Evolutionary conservation across 352 stramenopile species (phyloP).

Genomic region (Phytophthora tentaculata): DNA sequence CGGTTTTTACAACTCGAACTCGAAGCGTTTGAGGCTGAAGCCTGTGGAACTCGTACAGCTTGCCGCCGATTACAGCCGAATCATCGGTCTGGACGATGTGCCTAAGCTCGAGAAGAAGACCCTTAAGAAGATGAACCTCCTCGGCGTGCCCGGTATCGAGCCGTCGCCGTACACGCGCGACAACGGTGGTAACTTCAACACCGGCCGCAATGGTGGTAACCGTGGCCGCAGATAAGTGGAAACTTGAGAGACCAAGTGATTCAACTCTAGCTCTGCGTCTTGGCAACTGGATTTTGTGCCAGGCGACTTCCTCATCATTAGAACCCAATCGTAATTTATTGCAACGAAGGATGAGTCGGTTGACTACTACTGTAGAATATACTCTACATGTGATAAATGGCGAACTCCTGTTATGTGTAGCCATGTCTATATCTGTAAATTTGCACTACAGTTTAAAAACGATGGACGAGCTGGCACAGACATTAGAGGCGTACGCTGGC

Average conservation of each 20-base stretch:
- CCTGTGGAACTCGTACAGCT: constrained; percentile 70
- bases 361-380: constrained; percentile 29
- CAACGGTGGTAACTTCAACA: constrained; percentile 28
- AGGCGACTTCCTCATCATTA: constrained; percentile 48
- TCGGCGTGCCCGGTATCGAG: constrained; percentile 77
- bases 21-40: constrained; percentile 59
- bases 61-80: constrained; percentile 66
- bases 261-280: constrained; percentile 1
- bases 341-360: constrained; percentile 48
- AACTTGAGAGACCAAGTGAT: constrained; percentile 8
- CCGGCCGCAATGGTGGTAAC: constrained; percentile 22
- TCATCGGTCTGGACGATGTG: constrained; percentile 68
- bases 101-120: constrained; percentile 88
- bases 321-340: constrained; percentile 50
- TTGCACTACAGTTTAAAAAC: constrained; percentile 3
- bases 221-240: constrained; percentile 35
- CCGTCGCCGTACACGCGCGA: constrained; percentile 46
- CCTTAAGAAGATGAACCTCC: constrained; percentile 86
- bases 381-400: too few relatives aligned
- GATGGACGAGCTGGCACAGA: constrained; percentile 76
- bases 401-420: constrained; percentile 13
- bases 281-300: constrained; percentile 19
- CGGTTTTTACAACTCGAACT: constrained; percentile 93
- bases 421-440: constrained; percentile 14
- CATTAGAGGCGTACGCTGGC: constrained; percentile 64